Base-by-base conservation (phyloP, 176 grass and related monocot genomes). In the Dactylis glomerata region DNA sequence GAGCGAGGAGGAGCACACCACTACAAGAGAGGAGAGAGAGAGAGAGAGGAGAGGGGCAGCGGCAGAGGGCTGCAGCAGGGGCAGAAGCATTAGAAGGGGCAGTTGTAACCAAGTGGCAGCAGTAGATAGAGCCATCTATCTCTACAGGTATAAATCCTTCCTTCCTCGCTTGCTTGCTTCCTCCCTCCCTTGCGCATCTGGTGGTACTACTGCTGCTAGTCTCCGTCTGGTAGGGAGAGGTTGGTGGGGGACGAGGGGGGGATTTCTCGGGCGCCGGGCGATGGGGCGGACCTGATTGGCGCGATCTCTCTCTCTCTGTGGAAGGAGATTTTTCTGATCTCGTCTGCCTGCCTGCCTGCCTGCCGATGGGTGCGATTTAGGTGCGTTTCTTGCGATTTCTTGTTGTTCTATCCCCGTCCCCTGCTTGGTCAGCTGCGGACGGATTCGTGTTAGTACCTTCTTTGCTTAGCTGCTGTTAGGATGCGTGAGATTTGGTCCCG, bases 61-160 rank as follows among this genome's bases (percentile, higher is more conserved):
- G 73, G 73, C 81, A 86, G 85, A 81, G 67, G 67, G 86, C 83
- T 58, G 80, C 84, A 71, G 74, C 80, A 80, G 87, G 83, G 81
- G 32, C 76, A 80, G 87, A 84, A 80, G 87, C 87, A 80, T 88
- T 73, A 84, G 81, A 88, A 84, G 87, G 67, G 87, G 87, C 87
- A 55, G 86, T 88, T 59, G 75, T 79, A 79, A 88, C 87, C 87
- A 89, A 89, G 87, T 76, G 87, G 82, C 82, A 81, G 84, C 87
- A 81, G 77, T 81, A 76, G 87, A 89, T 85, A 89, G 77, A 81
- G 87, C 87, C 83, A 88, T 89, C 87, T 52, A 89, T 73, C 73
- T 76, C 77, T 85, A 77, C 88, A 82, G 83, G 77, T 89, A 85
- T 82, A 89, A 86, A 89, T 89, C 61, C 77, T 68, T 89, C 58